phyloP scores from a whole-genome alignment of 164 flowering plant species.

The Sextonia rubra region DNA sequence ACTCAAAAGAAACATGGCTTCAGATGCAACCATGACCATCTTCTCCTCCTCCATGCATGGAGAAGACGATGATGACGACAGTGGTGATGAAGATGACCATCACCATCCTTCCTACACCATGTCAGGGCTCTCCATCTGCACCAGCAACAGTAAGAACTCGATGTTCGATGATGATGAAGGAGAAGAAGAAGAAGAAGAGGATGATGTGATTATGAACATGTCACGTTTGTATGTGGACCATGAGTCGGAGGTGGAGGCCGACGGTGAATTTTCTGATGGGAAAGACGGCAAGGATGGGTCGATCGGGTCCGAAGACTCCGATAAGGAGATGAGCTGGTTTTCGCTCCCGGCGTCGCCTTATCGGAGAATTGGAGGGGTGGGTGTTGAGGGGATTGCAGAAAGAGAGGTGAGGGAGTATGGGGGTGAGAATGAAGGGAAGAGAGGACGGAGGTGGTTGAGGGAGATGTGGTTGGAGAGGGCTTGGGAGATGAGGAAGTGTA shows the following conservation, averaged over 20 bases:
- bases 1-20: conserved; percentile 21
- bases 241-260: conserved; percentile 38
- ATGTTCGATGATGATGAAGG: conserved; percentile 19
- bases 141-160: conserved; percentile 7
- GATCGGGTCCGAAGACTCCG: conserved; percentile 26
- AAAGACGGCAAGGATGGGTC: conserved; percentile 10
- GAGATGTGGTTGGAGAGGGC: conserved; percentile 24
- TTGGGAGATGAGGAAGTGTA: conserved; percentile 10
- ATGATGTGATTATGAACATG: conserved; percentile 22
- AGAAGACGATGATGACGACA: conserved; percentile 17
- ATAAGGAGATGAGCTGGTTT: conserved; percentile 20
- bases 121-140: conserved; percentile 33
- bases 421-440: neutral
- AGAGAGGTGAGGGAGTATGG: conserved; percentile 20
- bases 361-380: conserved; percentile 15
- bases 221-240: conserved; percentile 37
- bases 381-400: neutral
- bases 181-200: conserved; percentile 10
- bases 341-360: conserved; percentile 24
- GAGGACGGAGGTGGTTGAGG: conserved; percentile 18
- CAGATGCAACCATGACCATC: conserved; percentile 27
- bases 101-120: conserved; percentile 27
- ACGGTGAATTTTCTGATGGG: conserved; percentile 39
- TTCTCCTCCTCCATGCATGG: conserved; percentile 20
- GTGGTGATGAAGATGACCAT: conserved; percentile 13